phyloP scores from a whole-genome alignment of 108 stramenopile species.

The Skeletonema marinoi region DNA sequence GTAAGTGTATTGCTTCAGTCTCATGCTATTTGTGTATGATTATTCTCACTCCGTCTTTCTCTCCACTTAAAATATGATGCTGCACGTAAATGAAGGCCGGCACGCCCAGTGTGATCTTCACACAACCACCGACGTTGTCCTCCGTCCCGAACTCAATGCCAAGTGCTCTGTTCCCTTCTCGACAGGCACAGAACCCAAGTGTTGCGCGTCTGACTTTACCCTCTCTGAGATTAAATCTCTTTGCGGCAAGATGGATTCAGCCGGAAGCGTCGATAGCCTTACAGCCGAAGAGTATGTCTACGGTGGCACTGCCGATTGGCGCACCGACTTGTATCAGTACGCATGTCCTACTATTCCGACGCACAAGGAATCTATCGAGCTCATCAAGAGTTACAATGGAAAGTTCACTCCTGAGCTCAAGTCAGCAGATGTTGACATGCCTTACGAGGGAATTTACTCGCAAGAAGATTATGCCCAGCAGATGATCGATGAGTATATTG shows the following conservation, averaged over 20 bases:
- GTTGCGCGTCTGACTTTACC: conserved; percentile 77
- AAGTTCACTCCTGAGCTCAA: conserved; percentile 80
- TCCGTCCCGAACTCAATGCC: conserved; percentile 60
- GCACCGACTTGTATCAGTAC: conserved; percentile 63
- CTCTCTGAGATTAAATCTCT: conserved; percentile 70
- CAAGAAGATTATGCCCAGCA: conserved; percentile 68
- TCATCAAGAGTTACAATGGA: conserved; percentile 44
- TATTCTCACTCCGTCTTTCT: background rate
- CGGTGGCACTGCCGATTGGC: conserved; percentile 67
- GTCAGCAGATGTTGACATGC: conserved; percentile 64
- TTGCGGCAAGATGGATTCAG: conserved; percentile 80
- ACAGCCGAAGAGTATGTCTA: conserved; percentile 54
- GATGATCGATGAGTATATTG: conserved; percentile 76
- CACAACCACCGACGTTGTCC: conserved; percentile 71
- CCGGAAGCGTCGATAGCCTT: conserved; percentile 32
- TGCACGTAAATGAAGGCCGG: conserved; percentile 23
- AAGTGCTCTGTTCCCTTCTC: conserved; percentile 68
- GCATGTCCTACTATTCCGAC: conserved; percentile 62
- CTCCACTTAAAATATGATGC: background rate
- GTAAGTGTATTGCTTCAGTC: conserved; percentile 13
- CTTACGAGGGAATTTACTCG: conserved; percentile 63
- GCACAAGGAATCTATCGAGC: conserved; percentile 67
- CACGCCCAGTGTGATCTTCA: conserved; percentile 81
- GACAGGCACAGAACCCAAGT: conserved; percentile 51
- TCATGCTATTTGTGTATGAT: background rate